Conservation (phyloP, 2,329 filamentous ascomycete genomes). For the Aspergillus ochraceoroseus region DNA sequence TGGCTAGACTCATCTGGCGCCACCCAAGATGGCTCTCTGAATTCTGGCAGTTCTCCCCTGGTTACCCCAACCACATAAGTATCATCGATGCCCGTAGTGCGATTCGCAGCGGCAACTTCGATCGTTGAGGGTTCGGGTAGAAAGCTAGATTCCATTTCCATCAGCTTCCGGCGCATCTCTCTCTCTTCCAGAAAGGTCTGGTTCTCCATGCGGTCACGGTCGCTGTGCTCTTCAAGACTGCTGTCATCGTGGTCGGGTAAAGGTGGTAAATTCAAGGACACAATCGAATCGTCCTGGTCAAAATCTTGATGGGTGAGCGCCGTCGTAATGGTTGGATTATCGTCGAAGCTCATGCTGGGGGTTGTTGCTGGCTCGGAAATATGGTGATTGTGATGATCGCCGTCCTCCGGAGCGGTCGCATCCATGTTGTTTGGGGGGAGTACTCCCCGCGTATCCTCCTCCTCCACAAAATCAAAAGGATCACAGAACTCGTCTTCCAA, state of each 20-base stretch:
- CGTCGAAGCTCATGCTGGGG: constrained; percentile 16
- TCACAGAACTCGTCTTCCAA: constrained; percentile 29
- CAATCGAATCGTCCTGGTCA: constrained; percentile 28
- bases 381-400: constrained; percentile 15
- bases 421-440: constrained; percentile 21
- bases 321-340: constrained; percentile 18
- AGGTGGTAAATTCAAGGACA: constrained; percentile 27
- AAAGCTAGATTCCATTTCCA: constrained; percentile 62
- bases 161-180: constrained; percentile 56
- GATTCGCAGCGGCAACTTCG: constrained; percentile 30
- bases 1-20: constrained; percentile 24
- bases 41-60: constrained; percentile 24
- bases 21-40: constrained; percentile 27
- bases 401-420: constrained; percentile 18
- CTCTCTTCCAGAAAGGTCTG: constrained; percentile 50
- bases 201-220: constrained; percentile 34
- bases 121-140: constrained; percentile 52
- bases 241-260: constrained; percentile 35
- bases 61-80: constrained; percentile 42
- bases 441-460: constrained; percentile 27
- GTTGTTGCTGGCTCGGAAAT: constrained; percentile 18
- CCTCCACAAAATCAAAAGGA: constrained; percentile 30
- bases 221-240: constrained; percentile 32
- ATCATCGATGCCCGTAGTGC: constrained; percentile 38
- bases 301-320: constrained; percentile 20